Evolutionary conservation across 176 grass and related monocot species (phyloP), one percentile per base, ranked within the genome.

Genomic region (Urochloa ruziziensis): DNA sequence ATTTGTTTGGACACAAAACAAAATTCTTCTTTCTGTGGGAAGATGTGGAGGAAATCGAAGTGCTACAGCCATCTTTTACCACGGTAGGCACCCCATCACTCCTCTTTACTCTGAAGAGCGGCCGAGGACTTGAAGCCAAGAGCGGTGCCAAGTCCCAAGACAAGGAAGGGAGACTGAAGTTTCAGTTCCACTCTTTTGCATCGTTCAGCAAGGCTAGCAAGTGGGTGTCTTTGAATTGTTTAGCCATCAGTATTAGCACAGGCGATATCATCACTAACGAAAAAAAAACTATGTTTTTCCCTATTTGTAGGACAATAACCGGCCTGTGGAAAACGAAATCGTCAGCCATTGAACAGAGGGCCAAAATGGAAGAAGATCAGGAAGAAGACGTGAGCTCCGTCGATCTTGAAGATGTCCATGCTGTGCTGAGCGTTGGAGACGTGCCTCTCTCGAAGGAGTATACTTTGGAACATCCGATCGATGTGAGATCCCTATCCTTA

Each of bases 21-120:
- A 98, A 90, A 77, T 95, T 98, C 77, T 98, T 92, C 77, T 93
- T 95, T 79, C 82, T 95, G 36, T 98, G 96, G 93, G 93, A 95
- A 77, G 91, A 98, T 29, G 85, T 98, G 8, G 87, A 98, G 18
- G 87, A 91, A 39, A 89, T 98, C 7, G 74, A 91, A 86, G 93
- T 90, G 30, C 40, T 90, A 57, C 39, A 88, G 30, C 93, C 96
- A 63, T 92, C 96, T 35, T 93, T 95, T 24, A 67, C 85, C 62
- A 90, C 91, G 6, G 80, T 95, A 44, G 89, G 96, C 36, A 90
- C 54, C 30, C 91, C 92, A n/a, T 88, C 85, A 2, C 35, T 95
- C 37, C 43, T 82, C 65, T 91, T 95, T 28, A 81, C 70, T 67
- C 80, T 94, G 77, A 98, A 91, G 80, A 92, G 80, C 21, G 93